Percentiles rank a stretch among this genome's conserved stretches.
Evolutionary conservation across 352 stramenopile species (phyloP).

Genomic region (Phytophthora pinifolia): DNA sequence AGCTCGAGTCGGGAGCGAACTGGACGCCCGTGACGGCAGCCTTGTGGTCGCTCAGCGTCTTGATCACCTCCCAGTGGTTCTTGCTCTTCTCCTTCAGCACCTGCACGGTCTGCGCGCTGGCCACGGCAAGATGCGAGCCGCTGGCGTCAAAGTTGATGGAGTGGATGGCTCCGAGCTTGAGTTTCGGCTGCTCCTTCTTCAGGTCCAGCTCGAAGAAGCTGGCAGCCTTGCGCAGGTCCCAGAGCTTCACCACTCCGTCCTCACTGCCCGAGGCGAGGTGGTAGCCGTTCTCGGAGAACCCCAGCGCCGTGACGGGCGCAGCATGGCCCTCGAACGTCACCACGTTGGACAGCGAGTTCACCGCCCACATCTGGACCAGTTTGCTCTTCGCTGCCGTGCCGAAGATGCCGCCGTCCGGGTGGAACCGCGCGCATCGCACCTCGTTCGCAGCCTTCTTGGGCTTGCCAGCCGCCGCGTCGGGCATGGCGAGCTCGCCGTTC

Average conservation of each 20-base stretch:
- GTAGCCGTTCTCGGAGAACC: slow-evolving; percentile 96
- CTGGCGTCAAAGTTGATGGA: slow-evolving; percentile 64
- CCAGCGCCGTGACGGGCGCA: slow-evolving; percentile 67
- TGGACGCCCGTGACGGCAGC: slow-evolving; percentile 57
- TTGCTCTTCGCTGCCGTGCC: slow-evolving; percentile 61
- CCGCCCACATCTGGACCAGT: slow-evolving; percentile 92
- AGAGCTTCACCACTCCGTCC: slow-evolving; percentile 88
- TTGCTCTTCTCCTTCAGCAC: slow-evolving; percentile 66
- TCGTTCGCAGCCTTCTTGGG: slow-evolving; percentile 39
- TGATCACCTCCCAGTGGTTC: slow-evolving; percentile 60
- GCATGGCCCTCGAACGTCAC: slow-evolving; percentile 86
- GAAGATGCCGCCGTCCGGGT: slow-evolving; percentile 96
- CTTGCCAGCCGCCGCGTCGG: slow-evolving; percentile 21
- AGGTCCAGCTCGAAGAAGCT: slow-evolving; percentile 71
- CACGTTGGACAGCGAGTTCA: slow-evolving; percentile 85
- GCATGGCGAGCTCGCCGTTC: slow-evolving; percentile 44
- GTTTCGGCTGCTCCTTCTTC: slow-evolving; percentile 35
- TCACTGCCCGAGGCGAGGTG: slow-evolving; percentile 84
- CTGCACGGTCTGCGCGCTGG: slow-evolving; percentile 40
- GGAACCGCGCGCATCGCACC: slow-evolving; percentile 65
- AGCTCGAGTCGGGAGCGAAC: slow-evolving; percentile 64
- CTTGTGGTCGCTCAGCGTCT: slow-evolving; percentile 72
- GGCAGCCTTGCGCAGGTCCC: slow-evolving; percentile 93
- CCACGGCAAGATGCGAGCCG: slow-evolving; percentile 58
- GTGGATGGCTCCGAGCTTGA: slow-evolving; percentile 47